Evolutionary conservation across 2,329 filamentous ascomycete genomes (phyloP), one percentile per base, ranked within the genome.

Genomic region (Rutstroemia sp.): DNA sequence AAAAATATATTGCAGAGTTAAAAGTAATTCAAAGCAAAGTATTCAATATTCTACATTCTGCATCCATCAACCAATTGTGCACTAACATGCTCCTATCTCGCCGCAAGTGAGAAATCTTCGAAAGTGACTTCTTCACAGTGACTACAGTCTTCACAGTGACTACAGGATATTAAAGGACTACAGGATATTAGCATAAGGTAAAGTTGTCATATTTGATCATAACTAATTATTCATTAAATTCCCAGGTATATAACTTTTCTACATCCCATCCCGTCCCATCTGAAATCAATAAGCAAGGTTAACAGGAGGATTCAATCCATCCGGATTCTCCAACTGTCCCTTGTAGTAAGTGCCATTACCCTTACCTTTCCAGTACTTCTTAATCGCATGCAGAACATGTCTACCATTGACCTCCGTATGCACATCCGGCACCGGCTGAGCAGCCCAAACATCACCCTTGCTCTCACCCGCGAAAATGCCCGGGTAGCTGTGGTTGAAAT

Each of bases 401-500:
- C 71, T 61, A 8, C 66, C 66, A 23, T 65, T 68, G 5, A 58
- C 37, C 4, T 58, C 54, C 9, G 67, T 63, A 16, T 61, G 45
- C 5, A 58, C 63, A 49, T 74, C 68, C 1, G 72, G 71, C 3
- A 68, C 67, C 4, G 71, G 71, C 30, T 69, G 64, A 2, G 70
- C 67, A 4, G 69, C 67, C 46, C 47, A 55, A 18, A 18, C n/a
- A 9, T 42, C 45, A 2, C 18, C 8, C 58, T 61, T 70, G 5
- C 59, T 63, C n/a, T 54, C 51, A 7, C 62, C 54, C 39, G 65
- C 66, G 60, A 71, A 71, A 52, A 72, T 68, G 2, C 76, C 76
- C 3, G 73, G 68, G 56, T 76, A 77, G 8, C 73, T 75, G 51
- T 71, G 63, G 63, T 79, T 79, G 52, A 77, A 67, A 62, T 64